phyloP scores from a whole-genome alignment of 257 asterid species.

The Echites panduratus region DNA sequence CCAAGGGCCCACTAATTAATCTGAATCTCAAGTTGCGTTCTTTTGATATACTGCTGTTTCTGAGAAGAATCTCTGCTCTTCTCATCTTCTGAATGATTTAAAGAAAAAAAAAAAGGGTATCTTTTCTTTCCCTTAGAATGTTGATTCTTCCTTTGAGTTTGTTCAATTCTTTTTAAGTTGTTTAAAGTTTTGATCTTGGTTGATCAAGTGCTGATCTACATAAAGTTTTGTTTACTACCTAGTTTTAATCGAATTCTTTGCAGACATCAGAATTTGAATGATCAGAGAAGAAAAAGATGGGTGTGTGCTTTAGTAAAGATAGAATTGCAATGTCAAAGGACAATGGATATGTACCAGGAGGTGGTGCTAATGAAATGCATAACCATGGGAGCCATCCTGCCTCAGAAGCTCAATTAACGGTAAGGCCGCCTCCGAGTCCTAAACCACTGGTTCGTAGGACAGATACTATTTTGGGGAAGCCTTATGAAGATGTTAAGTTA shows the following conservation, averaged over 20 bases:
- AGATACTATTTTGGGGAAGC: slow-evolving; percentile 55
- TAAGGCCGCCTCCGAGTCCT: slow-evolving; percentile 32
- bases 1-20: background rate
- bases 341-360: slow-evolving; percentile 24
- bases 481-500: slow-evolving; percentile 49
- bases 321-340: slow-evolving; percentile 11
- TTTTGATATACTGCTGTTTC: background rate
- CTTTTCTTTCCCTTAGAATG: background rate
- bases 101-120: background rate
- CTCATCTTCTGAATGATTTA: background rate
- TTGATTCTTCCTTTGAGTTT: background rate
- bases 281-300: slow-evolving; percentile 21
- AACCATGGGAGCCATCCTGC: slow-evolving; percentile 33
- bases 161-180: background rate
- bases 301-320: slow-evolving; percentile 24
- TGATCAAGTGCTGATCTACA: background rate
- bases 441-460: slow-evolving; percentile 27
- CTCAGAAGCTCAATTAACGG: slow-evolving; percentile 37
- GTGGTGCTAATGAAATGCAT: slow-evolving; percentile 17
- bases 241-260: slow-evolving; percentile 1
- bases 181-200: background rate
- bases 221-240: background rate
- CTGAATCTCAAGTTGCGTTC: slow-evolving; percentile 5
- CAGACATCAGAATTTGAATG: slow-evolving; percentile 1
- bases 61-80: background rate